Conservation (phyloP, 2,329 filamentous ascomycete genomes). For the Exophiala viscosa region DNA sequence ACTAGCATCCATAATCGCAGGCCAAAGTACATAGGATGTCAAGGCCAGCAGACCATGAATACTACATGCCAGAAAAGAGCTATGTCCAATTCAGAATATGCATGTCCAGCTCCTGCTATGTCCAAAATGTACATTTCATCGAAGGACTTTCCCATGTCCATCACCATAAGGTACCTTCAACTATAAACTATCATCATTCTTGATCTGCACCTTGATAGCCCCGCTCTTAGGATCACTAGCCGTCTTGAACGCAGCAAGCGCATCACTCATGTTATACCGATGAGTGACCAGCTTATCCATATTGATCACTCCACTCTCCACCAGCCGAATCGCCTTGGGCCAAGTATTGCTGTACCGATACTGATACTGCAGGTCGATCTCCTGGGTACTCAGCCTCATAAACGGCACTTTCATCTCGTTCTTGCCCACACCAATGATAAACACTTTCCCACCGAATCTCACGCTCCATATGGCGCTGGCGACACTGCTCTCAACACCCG, state of each 20-base stretch:
- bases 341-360: slow-evolving; percentile 96
- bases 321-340: slow-evolving; percentile 84
- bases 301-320: slow-evolving; percentile 80
- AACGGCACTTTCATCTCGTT: slow-evolving; percentile 95
- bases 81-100: too few relatives aligned
- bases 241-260: slow-evolving; percentile 82
- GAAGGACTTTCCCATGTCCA: too few relatives aligned
- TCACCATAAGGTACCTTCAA: neutral
- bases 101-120: too few relatives aligned
- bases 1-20: too few relatives aligned
- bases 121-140: too few relatives aligned
- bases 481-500: slow-evolving; percentile 87
- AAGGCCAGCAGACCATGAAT: too few relatives aligned
- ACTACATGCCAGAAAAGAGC: too few relatives aligned
- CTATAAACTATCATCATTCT: slow-evolving; percentile 46
- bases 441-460: slow-evolving; percentile 95
- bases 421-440: slow-evolving; percentile 92
- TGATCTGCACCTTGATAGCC: slow-evolving; percentile 97
- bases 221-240: slow-evolving; percentile 84
- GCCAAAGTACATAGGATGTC: too few relatives aligned
- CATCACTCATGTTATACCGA: slow-evolving; percentile 79
- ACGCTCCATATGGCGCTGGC: slow-evolving; percentile 80
- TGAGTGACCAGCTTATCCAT: slow-evolving; percentile 82
- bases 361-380: slow-evolving; percentile 94
- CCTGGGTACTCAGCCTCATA: slow-evolving; percentile 84